A percentile compares a stretch with the other conserved stretches of the same genome.
phyloP scores from a whole-genome alignment of 129 eudicot species.

The Centaurea solstitialis region DNA sequence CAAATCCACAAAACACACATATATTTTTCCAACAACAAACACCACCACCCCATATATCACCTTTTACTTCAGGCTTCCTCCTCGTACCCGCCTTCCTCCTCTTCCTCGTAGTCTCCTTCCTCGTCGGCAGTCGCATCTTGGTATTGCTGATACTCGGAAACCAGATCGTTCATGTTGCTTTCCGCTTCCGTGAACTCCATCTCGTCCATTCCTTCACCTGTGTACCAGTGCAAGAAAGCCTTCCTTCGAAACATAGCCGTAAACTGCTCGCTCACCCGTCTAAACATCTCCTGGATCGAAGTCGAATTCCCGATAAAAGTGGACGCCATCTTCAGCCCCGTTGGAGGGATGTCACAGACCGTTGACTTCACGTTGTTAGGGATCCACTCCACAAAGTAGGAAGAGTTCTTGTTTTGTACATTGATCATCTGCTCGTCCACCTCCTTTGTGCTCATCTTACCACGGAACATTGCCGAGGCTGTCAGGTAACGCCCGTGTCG shows the following conservation, averaged over 20 bases:
- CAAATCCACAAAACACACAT: conserved; percentile 20
- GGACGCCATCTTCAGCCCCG: conserved; percentile 67
- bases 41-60: neutral
- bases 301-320: conserved; percentile 74
- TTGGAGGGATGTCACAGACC: conserved; percentile 79
- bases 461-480: conserved; percentile 77
- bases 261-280: conserved; percentile 72
- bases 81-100: conserved; percentile 53
- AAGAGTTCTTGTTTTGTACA: conserved; percentile 82
- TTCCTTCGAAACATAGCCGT: conserved; percentile 78
- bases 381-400: conserved; percentile 81
- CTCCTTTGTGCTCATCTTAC: conserved; percentile 74
- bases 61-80: conserved; percentile 30
- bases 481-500: conserved; percentile 78
- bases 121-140: conserved; percentile 87
- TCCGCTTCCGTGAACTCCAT: conserved; percentile 73
- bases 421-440: conserved; percentile 83
- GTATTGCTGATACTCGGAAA: conserved; percentile 74
- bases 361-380: conserved; percentile 81
- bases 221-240: conserved; percentile 88
- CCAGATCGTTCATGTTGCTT: conserved; percentile 81
- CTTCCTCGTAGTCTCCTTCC: conserved; percentile 69
- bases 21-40: conserved; percentile 15
- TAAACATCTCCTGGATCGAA: conserved; percentile 71
- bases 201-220: conserved; percentile 79